Conservation (phyloP, 2,329 filamentous ascomycete species). For the Calonectria pseudoturangicola region DNA sequence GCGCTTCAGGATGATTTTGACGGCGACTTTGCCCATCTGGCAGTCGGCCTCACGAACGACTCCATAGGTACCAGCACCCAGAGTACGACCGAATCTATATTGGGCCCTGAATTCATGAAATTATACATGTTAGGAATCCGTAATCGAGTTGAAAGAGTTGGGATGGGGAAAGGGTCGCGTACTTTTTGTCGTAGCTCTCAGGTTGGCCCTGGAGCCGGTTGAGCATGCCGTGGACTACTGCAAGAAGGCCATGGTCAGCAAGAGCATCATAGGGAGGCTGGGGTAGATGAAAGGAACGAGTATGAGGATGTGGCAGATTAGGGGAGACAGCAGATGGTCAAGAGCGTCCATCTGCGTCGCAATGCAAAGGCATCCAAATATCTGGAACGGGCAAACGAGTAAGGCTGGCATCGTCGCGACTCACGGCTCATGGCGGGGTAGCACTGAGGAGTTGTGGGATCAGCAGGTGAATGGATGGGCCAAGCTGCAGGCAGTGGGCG, state of each 20-base stretch:
- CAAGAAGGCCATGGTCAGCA: constrained; percentile 50
- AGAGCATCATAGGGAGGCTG: constrained; percentile 1
- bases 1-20: constrained; percentile 99
- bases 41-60: constrained; percentile 97
- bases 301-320: not conserved
- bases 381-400: constrained; percentile 45
- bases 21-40: constrained; percentile 87
- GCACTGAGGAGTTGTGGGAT: constrained; percentile 47
- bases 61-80: constrained; percentile 98
- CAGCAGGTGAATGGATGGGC: constrained; percentile 44
- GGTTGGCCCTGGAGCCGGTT: constrained; percentile 98
- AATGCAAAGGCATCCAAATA: constrained; percentile 29
- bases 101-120: constrained; percentile 75
- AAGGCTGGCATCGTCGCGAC: constrained; percentile 55
- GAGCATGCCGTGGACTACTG: constrained; percentile 88
- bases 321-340: not conserved
- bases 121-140: constrained; percentile 51
- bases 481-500: not conserved
- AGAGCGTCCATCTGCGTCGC: not conserved
- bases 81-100: constrained; percentile 93
- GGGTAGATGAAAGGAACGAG: not conserved
- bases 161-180: constrained; percentile 57
- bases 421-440: constrained; percentile 58
- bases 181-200: constrained; percentile 99
- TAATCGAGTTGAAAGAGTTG: constrained; percentile 40